Evolutionary conservation across 2,329 filamentous ascomycete species (phyloP).

Genomic region (Penicillium griseofulvum): DNA sequence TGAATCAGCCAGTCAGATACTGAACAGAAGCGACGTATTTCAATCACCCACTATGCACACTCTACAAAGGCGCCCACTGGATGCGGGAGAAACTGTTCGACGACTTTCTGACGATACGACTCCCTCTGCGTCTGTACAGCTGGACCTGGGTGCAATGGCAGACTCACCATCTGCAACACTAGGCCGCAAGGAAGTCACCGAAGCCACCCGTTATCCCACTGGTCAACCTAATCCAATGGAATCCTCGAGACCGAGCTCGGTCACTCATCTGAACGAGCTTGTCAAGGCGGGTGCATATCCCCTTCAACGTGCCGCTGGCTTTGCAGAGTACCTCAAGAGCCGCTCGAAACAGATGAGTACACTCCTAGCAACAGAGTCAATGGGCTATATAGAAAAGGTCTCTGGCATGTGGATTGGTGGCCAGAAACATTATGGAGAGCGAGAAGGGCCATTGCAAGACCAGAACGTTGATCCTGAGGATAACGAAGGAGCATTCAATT

Average conservation of each 20-base stretch:
- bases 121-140: slow-evolving; percentile 29
- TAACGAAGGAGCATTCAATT: slow-evolving; percentile 52
- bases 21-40: slow-evolving; percentile 85
- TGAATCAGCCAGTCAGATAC: slow-evolving; percentile 85
- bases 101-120: slow-evolving; percentile 39
- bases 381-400: slow-evolving; percentile 95
- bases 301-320: slow-evolving; percentile 74
- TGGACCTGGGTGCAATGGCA: slow-evolving; percentile 12
- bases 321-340: slow-evolving; percentile 78
- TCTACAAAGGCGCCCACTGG: slow-evolving; percentile 30
- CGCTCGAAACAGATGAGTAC: slow-evolving; percentile 78
- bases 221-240: slow-evolving; percentile 28
- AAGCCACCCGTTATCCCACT: slow-evolving; percentile 15
- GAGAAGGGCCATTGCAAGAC: slow-evolving; percentile 65
- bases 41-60: slow-evolving; percentile 66
- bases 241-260: slow-evolving; percentile 25
- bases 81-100: slow-evolving; percentile 25
- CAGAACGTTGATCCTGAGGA: slow-evolving; percentile 55
- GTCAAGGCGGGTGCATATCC: slow-evolving; percentile 68
- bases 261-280: slow-evolving; percentile 57
- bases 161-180: not conserved
- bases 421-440: slow-evolving; percentile 80
- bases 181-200: slow-evolving; percentile 8
- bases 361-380: slow-evolving; percentile 81
- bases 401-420: slow-evolving; percentile 96